Base-by-base conservation (phyloP, 352 stramenopile genomes). In the Pythium periplocum region DNA sequence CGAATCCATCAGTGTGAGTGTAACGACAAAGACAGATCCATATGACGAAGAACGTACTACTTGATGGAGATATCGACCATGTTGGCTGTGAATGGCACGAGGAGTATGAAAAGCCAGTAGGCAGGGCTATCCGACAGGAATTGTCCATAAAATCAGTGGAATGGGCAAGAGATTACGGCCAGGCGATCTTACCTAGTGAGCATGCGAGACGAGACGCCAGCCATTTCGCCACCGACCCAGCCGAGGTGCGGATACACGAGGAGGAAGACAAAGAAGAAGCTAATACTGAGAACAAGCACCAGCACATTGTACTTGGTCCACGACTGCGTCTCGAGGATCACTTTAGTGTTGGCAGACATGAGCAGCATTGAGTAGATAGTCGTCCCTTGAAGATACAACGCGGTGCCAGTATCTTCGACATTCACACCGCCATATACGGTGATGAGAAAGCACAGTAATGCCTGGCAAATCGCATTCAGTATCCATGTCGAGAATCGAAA, bases 291-390 rank as follows among this genome's bases (percentile, higher is more conserved):
- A 7, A 65, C 55, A 31, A 91, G 54, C 45, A 86, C 73, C 26
- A 71, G 49, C 9, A 61, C 51, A 61, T 87, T 86, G 63, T 75
- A 86, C 53, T 82, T 83, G 44, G 75, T 91, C 81, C 81, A 91
- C 34, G 70, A 87, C n/a, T 81, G 60, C 5, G 81, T 89, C 60
- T 89, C 78, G 35, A 91, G 47, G 4, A 81, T 57, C n/a, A 91
- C 81, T 62, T 91, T 91, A 47, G 69, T 8, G 46, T 91, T 91
- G 35, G 78, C 78, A 6, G 81, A 86, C 76, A 89, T 83, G 49
- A 91, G 69, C 44, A 91, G 61, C 11, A 71, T 63, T 9, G 78
- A 84, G 65, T 89, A 91, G 45, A 88, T 78, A 11, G 86, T 62
- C 33, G 70, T 78, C 53, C 78, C 77, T 45, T 88, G 75, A 3